phyloP scores from a whole-genome alignment of 352 stramenopile species.

The Pythium sp. region DNA sequence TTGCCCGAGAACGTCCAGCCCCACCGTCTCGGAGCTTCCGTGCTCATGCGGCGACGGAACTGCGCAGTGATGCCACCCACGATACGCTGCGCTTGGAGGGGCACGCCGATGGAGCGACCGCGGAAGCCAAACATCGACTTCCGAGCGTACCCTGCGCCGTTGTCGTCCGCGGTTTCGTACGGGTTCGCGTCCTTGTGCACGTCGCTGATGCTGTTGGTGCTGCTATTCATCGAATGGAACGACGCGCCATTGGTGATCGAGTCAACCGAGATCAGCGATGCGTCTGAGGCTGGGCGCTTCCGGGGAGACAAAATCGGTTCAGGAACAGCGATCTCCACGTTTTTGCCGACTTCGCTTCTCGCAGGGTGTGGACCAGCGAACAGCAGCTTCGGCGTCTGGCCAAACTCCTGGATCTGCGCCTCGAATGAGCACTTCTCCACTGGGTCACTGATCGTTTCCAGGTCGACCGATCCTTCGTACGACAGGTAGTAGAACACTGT shows the following conservation, averaged over 20 bases:
- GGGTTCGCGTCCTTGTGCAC: conserved; percentile 4
- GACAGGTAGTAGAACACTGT: conserved; percentile 88
- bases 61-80: conserved; percentile 77
- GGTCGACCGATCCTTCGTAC: conserved; percentile 84
- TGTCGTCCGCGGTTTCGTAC: conserved; percentile 31
- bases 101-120: conserved; percentile 49
- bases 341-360: conserved; percentile 54
- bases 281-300: conserved; percentile 17
- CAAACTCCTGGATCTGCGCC: conserved; percentile 92
- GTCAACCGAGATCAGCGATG: background rate
- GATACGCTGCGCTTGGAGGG: conserved; percentile 72
- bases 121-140: conserved; percentile 78
- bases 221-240: conserved; percentile 4
- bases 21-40: conserved; percentile 60
- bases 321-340: conserved; percentile 43
- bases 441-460: conserved; percentile 85
- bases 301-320: conserved; percentile 42
- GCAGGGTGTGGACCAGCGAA: conserved; percentile 67
- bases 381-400: conserved; percentile 82
- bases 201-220: conserved; percentile 8
- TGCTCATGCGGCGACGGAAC: conserved; percentile 70
- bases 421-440: conserved; percentile 94
- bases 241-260: conserved; percentile 6
- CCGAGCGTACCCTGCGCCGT: conserved; percentile 30
- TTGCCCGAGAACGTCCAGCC: conserved; percentile 65